A percentile compares a stretch with the other conserved stretches of the same genome.
phyloP scores from a whole-genome alignment of 192 early-diverging fungal genomes.

The Coemansia sp. region DNA sequence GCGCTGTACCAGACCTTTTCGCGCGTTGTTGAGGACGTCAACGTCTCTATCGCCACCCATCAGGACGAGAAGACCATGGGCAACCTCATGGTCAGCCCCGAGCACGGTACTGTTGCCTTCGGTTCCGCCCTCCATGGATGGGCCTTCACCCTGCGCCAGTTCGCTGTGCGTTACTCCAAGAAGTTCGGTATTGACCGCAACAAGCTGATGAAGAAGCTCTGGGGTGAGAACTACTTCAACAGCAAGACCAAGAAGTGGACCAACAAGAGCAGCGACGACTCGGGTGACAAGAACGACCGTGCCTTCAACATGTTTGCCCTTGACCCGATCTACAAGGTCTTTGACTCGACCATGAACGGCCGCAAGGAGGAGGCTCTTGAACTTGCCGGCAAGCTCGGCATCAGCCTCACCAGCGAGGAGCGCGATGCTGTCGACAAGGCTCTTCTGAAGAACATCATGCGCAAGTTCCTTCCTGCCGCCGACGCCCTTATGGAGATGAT shows the following conservation, averaged over 20 bases:
- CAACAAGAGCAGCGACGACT: conserved; percentile 68
- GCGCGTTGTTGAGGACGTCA: conserved; percentile 95
- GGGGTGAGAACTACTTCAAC: conserved; percentile 99
- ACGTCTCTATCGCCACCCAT: conserved; percentile 97
- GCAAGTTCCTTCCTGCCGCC: conserved; percentile 97
- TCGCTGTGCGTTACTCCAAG: conserved; percentile 93
- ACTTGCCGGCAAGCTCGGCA: conserved; percentile 85
- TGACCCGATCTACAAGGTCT: conserved; percentile 97
- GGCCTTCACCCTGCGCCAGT: conserved; percentile 99
- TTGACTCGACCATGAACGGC: conserved; percentile 94
- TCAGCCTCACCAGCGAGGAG: conserved; percentile 82
- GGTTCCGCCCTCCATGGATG: conserved; percentile 98
- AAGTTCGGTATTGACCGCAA: conserved; percentile 96
- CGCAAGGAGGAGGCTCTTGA: conserved; percentile 83
- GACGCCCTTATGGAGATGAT: conserved; percentile 99
- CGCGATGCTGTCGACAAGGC: conserved; percentile 89
- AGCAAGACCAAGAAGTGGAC: conserved; percentile 97
- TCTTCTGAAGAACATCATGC: conserved; percentile 94
- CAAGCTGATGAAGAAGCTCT: conserved; percentile 95
- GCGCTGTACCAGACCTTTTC: conserved; percentile 94
- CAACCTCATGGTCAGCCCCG: conserved; percentile 91
- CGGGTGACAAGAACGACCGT: conserved; percentile 86
- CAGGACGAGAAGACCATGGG: conserved; percentile 78
- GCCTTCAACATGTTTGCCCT: conserved; percentile 96
- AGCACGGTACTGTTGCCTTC: conserved; percentile 94